Base-by-base conservation (phyloP, 305 asterid species). In the Coffea humblotiana region DNA sequence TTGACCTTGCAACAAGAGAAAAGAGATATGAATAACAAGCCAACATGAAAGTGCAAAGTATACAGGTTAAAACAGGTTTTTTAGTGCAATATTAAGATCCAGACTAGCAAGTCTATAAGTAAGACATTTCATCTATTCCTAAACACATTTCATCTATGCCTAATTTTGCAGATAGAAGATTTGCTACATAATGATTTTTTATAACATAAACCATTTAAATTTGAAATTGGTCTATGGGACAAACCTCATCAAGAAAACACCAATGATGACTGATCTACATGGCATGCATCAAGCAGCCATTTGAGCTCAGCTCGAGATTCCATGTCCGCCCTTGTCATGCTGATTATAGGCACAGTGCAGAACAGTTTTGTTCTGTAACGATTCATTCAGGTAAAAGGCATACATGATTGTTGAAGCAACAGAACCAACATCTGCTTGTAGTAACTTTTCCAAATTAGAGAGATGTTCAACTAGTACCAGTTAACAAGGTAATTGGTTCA, bases 271-370 rank as follows among this genome's bases (percentile, higher is more conserved):
- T 85, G 78, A 85, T 94, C 97, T 82, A 94, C 72, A 81, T 82
- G 90, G 87, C 97, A 94, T 68, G 95, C 91, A 72, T 88, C 89
- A 81, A 94, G 85, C 43, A 92, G 88, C 97, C 97, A 94, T 71
- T 71, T 89, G 77, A 91, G 83, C 88, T 88, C 95, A 74, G 87
- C 89, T 78, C 81, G 90, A 68, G 89, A 86, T 68, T 85, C 87
- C 74, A 91, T 68, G 81, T 87, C 90, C 3, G 84, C 82, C 82
- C 97, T 89, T 85, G 86, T 94, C 90, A 88, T 89, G 89, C 91
- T 94, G 83, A 93, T 86, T 74, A 94, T 87, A 58, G 98, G 98
- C 76, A 90, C 92, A 23, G 90, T 89, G 84, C 97, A 90, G 72
- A 88, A 85, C 64, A 88, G 89, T 68, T 68, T 82, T 83, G 87